Percentiles rank a stretch among this genome's conserved stretches.
Conservation (phyloP, 352 stramenopile species). For the Globisporangium cystogenes region DNA sequence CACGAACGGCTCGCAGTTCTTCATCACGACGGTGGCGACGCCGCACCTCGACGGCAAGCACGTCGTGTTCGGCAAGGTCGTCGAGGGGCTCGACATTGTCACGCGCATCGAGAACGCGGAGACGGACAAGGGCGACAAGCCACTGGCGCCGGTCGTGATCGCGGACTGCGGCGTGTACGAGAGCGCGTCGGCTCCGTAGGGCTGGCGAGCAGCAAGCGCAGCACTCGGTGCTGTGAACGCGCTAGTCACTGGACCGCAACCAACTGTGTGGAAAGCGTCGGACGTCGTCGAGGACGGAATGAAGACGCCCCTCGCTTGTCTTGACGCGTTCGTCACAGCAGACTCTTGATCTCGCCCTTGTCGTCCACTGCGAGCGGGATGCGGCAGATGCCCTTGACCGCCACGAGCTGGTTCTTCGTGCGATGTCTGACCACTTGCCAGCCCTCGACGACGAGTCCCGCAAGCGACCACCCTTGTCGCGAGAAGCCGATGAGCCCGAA, state of each 20-base stretch:
- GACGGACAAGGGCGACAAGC: constrained; percentile 91
- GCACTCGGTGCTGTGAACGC: too few relatives aligned
- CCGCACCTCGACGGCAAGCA: constrained; percentile 97
- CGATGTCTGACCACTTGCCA: constrained; percentile 20
- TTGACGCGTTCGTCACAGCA: neutral
- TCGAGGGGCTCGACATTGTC: constrained; percentile 90
- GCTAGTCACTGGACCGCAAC: too few relatives aligned
- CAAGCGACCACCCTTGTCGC: constrained; percentile 20
- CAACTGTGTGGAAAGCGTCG: too few relatives aligned
- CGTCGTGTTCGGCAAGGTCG: constrained; percentile 95
- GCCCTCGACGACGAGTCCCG: constrained; percentile 23
- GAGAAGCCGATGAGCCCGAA: constrained; percentile 24
- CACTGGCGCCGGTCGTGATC: constrained; percentile 90
- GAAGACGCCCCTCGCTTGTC: too few relatives aligned
- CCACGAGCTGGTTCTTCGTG: constrained; percentile 7
- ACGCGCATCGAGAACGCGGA: constrained; percentile 90
- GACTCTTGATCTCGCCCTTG: constrained; percentile 6
- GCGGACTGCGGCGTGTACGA: constrained; percentile 94
- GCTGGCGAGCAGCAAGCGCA: too few relatives aligned
- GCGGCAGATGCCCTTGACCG: constrained; percentile 11
- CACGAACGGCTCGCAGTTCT: constrained; percentile 98
- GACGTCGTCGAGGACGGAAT: too few relatives aligned
- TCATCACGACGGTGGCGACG: constrained; percentile 93
- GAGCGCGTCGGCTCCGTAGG: too few relatives aligned
- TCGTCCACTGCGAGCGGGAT: constrained; percentile 10